A percentile compares a stretch with the other conserved stretches of the same genome.
Conservation (phyloP, 2,329 filamentous ascomycete genomes). For the Pleurostoma richardsiae region DNA sequence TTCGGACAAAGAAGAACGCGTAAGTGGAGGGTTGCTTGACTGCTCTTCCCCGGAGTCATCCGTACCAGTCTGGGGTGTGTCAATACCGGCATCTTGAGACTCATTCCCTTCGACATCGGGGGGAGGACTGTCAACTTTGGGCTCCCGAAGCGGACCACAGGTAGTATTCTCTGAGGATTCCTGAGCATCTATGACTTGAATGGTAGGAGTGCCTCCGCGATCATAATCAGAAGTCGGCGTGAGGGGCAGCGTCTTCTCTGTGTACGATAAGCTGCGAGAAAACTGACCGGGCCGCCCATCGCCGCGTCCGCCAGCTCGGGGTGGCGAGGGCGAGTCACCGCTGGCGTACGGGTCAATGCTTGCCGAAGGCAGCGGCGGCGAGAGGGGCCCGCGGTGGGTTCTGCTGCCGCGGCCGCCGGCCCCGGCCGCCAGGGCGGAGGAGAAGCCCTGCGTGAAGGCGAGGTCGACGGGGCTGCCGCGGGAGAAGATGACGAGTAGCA, state of each 20-base stretch:
- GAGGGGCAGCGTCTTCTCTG: slow-evolving; percentile 24
- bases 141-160: background rate
- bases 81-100: too few species aligned
- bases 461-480: slow-evolving; percentile 23
- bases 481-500: slow-evolving; percentile 82
- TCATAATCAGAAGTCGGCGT: slow-evolving; percentile 21
- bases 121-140: background rate
- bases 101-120: background rate
- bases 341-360: background rate
- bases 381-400: background rate
- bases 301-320: background rate
- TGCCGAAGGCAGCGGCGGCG: background rate
- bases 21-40: slow-evolving; percentile 7
- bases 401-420: background rate
- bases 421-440: slow-evolving; percentile 3
- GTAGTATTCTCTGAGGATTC: too few species aligned
- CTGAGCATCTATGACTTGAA: too few species aligned
- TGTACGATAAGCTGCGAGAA: slow-evolving; percentile 8
- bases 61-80: too few species aligned
- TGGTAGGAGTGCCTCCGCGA: slow-evolving; percentile 13
- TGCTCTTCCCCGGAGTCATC: background rate
- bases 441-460: slow-evolving; percentile 8
- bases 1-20: slow-evolving; percentile 11
- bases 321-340: slow-evolving; percentile 1
- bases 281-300: slow-evolving; percentile 1